A percentile compares a stretch with the other conserved stretches of the same genome.
Evolutionary conservation across 176 grass and related monocot genomes (phyloP).

Genomic region (Thinopyrum elongatum): DNA sequence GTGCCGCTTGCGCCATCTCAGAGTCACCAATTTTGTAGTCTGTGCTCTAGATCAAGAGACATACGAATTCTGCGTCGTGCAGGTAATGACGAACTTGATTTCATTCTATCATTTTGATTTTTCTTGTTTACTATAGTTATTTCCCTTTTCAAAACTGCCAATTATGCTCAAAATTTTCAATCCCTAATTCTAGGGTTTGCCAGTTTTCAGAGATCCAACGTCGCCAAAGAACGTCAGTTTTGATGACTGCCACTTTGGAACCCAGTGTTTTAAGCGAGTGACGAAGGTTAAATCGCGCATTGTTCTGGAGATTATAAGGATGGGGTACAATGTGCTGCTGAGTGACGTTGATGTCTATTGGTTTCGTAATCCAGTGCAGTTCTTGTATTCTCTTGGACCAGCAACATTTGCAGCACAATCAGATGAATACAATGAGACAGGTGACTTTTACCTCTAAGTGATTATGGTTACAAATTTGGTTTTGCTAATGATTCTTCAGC

Average conservation of each 20-base stretch:
- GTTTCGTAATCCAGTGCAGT: constrained; percentile 72
- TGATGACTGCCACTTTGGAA: constrained; percentile 86
- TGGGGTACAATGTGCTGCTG: constrained; percentile 83
- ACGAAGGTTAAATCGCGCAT: constrained; percentile 91
- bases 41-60: constrained; percentile 83
- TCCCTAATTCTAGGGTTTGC: constrained; percentile 64
- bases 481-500: background rate
- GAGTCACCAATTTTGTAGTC: constrained; percentile 65
- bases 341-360: constrained; percentile 93
- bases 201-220: constrained; percentile 64
- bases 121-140: background rate
- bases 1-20: constrained; percentile 65
- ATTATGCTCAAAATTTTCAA: background rate
- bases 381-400: constrained; percentile 64
- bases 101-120: background rate
- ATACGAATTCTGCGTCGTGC: constrained; percentile 69
- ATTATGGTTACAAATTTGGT: background rate
- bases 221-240: constrained; percentile 72
- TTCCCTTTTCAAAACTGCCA: background rate
- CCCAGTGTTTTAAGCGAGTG: constrained; percentile 79
- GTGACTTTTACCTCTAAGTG: constrained; percentile 19
- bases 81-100: constrained; percentile 47
- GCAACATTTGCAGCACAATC: constrained; percentile 69
- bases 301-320: constrained; percentile 75
- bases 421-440: constrained; percentile 84